These are phyloP conservation scores for Nicotiana attenuata DNA, from an alignment of 257 asterid species.

Conservation along the genomic window DNA sequence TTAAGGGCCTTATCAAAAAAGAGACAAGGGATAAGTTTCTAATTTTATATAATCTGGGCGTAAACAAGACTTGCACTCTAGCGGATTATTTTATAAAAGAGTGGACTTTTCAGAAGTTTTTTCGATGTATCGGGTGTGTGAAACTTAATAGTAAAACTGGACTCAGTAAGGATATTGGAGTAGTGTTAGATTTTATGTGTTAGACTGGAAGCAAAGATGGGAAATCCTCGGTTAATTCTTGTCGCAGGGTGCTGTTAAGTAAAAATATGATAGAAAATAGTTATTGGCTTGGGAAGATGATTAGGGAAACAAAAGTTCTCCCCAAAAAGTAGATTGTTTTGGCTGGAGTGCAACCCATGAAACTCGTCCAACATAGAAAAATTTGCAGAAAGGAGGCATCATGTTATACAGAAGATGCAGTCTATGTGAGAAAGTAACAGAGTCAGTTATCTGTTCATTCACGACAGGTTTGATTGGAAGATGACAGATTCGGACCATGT, in stretches of 20 bases:
- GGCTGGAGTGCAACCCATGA: neutral
- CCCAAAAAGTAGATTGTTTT: neutral
- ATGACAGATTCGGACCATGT: neutral
- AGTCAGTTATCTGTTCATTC: neutral
- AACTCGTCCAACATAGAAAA: neutral
- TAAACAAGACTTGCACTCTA: neutral
- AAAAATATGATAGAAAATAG: neutral
- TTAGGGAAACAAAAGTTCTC: neutral
- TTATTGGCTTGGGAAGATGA: neutral
- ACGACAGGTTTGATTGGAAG: neutral
- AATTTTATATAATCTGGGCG: neutral
- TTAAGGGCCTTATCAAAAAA: too few relatives aligned
- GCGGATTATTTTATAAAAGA: neutral
- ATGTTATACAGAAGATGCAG: neutral
- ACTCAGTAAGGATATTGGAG: neutral
- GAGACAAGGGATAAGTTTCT: neutral
- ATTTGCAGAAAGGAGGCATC: neutral
- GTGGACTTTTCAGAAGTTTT: neutral
- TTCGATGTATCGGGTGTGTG: neutral
- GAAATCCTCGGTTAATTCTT: neutral
- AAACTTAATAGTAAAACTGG: neutral
- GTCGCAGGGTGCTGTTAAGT: neutral
- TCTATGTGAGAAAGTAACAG: neutral
- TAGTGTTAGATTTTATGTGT: neutral
- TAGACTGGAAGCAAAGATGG: neutral